These are phyloP conservation scores for Eutrema salsugineum DNA, from an alignment of 441 rosid species.

Conservation along the genomic window DNA sequence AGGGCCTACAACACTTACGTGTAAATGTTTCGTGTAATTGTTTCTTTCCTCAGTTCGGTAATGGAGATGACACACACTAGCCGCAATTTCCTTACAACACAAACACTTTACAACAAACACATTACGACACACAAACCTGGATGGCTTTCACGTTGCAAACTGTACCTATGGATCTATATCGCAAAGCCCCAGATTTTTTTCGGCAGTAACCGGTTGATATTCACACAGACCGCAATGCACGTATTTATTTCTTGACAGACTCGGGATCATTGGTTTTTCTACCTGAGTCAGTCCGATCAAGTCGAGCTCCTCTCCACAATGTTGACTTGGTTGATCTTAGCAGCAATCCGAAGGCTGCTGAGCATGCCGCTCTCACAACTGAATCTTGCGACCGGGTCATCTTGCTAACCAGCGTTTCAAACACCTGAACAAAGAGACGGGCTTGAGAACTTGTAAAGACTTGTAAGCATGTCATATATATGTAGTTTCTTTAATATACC, in stretches of 20 bases:
- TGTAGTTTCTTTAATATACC: slow-evolving; percentile 40
- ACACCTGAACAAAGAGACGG: slow-evolving; percentile 48
- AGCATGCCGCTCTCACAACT: slow-evolving; percentile 84
- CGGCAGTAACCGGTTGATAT: slow-evolving; percentile 15
- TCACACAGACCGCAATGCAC: background rate
- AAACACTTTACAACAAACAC: slow-evolving; percentile 23
- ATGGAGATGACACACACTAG: slow-evolving; percentile 5
- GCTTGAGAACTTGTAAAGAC: slow-evolving; percentile 2
- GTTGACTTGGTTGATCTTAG: slow-evolving; percentile 68
- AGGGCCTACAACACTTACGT: slow-evolving; percentile 17
- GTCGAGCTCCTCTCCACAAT: slow-evolving; percentile 65
- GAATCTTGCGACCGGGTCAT: slow-evolving; percentile 80
- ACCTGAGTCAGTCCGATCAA: slow-evolving; percentile 52
- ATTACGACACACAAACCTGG: background rate
- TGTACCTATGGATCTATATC: slow-evolving; percentile 8
- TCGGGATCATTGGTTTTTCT: slow-evolving; percentile 39
- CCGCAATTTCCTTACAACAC: background rate
- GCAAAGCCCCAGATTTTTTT: background rate
- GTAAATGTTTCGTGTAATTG: slow-evolving; percentile 14
- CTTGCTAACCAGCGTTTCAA: slow-evolving; percentile 80
- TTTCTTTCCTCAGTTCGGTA: slow-evolving; percentile 14
- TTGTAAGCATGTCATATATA: background rate
- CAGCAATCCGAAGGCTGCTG: slow-evolving; percentile 70
- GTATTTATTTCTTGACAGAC: slow-evolving; percentile 22
- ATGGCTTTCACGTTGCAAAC: slow-evolving; percentile 9